Evolutionary conservation across 805 yeast species (phyloP).

Genomic region (Tetrapisispora pingtungensis): DNA sequence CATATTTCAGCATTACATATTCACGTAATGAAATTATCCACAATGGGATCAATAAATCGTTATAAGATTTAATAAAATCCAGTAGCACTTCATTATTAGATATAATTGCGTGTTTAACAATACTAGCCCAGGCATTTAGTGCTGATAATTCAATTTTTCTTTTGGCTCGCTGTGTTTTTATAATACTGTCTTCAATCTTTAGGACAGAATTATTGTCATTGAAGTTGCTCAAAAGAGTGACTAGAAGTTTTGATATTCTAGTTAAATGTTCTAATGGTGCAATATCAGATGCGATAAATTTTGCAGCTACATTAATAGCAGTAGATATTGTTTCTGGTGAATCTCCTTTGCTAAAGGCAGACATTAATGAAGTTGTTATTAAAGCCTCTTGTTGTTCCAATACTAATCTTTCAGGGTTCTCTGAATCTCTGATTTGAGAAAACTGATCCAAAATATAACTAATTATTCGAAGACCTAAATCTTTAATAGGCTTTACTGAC

Average conservation of each 20-base stretch:
- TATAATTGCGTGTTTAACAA: constrained; percentile 31
- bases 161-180: constrained; percentile 36
- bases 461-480: constrained; percentile 56
- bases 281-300: constrained; percentile 55
- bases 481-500: constrained; percentile 46
- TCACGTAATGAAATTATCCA: constrained; percentile 77
- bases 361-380: constrained; percentile 78
- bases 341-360: constrained; percentile 69
- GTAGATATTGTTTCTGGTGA: constrained; percentile 63
- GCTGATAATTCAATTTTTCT: constrained; percentile 50
- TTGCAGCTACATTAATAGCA: constrained; percentile 71
- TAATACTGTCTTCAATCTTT: constrained; percentile 47
- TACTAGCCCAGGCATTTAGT: constrained; percentile 64
- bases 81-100: constrained; percentile 34
- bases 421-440: constrained; percentile 57
- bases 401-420: constrained; percentile 58
- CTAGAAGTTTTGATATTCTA: constrained; percentile 54
- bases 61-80: constrained; percentile 44
- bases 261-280: constrained; percentile 39
- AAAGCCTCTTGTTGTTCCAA: constrained; percentile 93
- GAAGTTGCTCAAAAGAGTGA: constrained; percentile 53
- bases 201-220: constrained; percentile 24
- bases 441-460: constrained; percentile 51
- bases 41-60: constrained; percentile 52
- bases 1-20: constrained; percentile 55